phyloP scores from a whole-genome alignment of 2,329 filamentous ascomycete genomes.

The Colletotrichum musicola region DNA sequence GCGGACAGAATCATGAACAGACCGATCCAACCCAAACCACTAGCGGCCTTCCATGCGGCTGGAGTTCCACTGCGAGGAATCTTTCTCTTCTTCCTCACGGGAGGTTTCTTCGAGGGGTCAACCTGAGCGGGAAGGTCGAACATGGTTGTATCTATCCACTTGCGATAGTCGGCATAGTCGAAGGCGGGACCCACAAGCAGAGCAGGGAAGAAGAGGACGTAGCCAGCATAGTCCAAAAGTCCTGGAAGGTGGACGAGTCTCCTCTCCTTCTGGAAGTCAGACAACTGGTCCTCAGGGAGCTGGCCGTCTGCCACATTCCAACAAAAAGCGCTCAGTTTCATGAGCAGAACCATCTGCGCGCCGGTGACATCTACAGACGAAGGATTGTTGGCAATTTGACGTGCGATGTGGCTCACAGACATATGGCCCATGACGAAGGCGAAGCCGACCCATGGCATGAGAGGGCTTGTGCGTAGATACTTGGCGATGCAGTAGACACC shows the following conservation, averaged over 20 bases:
- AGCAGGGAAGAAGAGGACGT: constrained; percentile 95
- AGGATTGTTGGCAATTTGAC: constrained; percentile 78
- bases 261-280: constrained; percentile 86
- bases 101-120: constrained; percentile 88
- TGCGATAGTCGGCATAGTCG: constrained; percentile 91
- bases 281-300: constrained; percentile 82
- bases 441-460: constrained; percentile 98
- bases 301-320: constrained; percentile 98
- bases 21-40: constrained; percentile 83
- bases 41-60: constrained; percentile 79
- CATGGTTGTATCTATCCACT: constrained; percentile 94
- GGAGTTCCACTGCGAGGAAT: constrained; percentile 93
- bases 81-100: constrained; percentile 88
- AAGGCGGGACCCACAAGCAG: constrained; percentile 92
- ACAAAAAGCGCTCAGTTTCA: constrained; percentile 97
- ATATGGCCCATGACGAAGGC: constrained; percentile 95
- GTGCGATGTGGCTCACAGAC: constrained; percentile 88
- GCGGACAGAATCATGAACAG: constrained; percentile 79
- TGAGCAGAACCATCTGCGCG: constrained; percentile 97
- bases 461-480: constrained; percentile 81
- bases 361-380: constrained; percentile 87
- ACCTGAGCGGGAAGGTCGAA: constrained; percentile 86
- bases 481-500: constrained; percentile 87
- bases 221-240: constrained; percentile 86
- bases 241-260: constrained; percentile 80